phyloP scores from a whole-genome alignment of 2,329 filamentous ascomycete species.

The Eutypa lata region DNA sequence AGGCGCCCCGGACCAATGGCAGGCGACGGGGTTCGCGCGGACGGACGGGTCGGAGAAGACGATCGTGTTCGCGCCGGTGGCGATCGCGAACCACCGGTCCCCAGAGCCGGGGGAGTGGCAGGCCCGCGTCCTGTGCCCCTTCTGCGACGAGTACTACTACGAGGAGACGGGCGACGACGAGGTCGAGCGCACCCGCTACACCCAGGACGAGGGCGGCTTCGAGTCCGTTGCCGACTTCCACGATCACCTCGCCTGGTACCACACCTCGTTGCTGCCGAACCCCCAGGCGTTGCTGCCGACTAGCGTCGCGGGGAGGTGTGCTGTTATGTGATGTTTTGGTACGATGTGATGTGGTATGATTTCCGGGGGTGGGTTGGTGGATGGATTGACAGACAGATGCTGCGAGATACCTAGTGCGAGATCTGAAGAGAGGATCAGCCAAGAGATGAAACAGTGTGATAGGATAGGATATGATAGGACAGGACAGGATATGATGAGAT shows the following conservation, averaged over 20 bases:
- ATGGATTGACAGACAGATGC: too few relatives aligned
- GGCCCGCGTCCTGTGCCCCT: conserved; percentile 50
- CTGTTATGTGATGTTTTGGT: conserved; percentile 49
- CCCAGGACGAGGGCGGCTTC: conserved; percentile 46
- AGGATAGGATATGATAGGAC: too few relatives aligned
- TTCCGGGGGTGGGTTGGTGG: too few relatives aligned
- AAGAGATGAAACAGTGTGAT: too few relatives aligned
- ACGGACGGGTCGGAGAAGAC: conserved; percentile 44
- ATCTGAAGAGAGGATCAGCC: too few relatives aligned
- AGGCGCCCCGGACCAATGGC: conserved; percentile 42
- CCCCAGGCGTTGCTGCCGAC: conserved; percentile 5
- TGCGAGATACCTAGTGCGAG: too few relatives aligned
- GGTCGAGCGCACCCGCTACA: conserved; percentile 46
- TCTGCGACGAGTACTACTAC: conserved; percentile 53
- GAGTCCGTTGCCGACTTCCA: conserved; percentile 46
- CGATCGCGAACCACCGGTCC: conserved; percentile 55
- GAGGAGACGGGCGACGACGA: conserved; percentile 48
- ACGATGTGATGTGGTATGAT: too few relatives aligned
- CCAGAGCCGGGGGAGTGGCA: conserved; percentile 50
- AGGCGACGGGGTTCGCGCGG: conserved; percentile 42
- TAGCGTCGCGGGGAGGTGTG: conserved; percentile 38
- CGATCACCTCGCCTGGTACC: conserved; percentile 57
- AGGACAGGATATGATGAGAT: too few relatives aligned
- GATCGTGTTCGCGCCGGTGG: conserved; percentile 54
- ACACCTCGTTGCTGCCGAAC: conserved; percentile 38